These are phyloP conservation scores for Diaporthe vexans DNA, from an alignment of 2,329 filamentous ascomycete genomes.

Conservation along the genomic window DNA sequence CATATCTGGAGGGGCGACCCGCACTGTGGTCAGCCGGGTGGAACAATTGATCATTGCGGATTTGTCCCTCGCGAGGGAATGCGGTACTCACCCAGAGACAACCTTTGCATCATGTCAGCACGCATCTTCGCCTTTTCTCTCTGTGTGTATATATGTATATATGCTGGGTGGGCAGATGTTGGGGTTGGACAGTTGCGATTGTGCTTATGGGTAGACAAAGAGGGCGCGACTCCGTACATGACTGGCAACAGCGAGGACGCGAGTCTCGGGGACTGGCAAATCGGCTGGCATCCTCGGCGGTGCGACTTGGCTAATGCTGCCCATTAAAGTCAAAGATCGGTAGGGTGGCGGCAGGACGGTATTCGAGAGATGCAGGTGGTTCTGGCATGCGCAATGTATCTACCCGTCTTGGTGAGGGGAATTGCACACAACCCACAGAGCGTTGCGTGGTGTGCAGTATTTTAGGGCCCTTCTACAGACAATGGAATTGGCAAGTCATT, in stretches of 20 bases:
- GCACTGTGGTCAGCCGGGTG: constrained; percentile 36
- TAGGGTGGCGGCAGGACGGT: background rate
- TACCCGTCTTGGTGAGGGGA: constrained; percentile 13
- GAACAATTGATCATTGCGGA: background rate
- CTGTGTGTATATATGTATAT: constrained; percentile 49
- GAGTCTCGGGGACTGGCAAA: constrained; percentile 67
- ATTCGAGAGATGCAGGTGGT: constrained; percentile 2
- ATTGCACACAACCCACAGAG: background rate
- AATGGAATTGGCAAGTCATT: constrained; percentile 3
- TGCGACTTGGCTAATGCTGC: constrained; percentile 21
- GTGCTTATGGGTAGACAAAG: constrained; percentile 40
- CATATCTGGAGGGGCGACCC: constrained; percentile 76
- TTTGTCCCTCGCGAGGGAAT: background rate
- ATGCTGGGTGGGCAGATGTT: constrained; percentile 43
- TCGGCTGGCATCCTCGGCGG: constrained; percentile 53
- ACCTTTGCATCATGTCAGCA: constrained; percentile 52
- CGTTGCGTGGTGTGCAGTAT: background rate
- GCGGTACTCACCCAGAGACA: constrained; percentile 57
- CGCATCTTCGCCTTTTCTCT: constrained; percentile 60
- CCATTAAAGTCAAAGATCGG: constrained; percentile 16
- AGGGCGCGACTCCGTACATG: constrained; percentile 77
- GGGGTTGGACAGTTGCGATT: constrained; percentile 44
- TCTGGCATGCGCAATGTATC: constrained; percentile 18
- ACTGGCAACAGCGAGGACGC: constrained; percentile 89
- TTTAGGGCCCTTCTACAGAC: constrained; percentile 5